These are phyloP conservation scores for Ettlia oleoabundans DNA, from an alignment of 139 green algal species.

Conservation along the genomic window DNA sequence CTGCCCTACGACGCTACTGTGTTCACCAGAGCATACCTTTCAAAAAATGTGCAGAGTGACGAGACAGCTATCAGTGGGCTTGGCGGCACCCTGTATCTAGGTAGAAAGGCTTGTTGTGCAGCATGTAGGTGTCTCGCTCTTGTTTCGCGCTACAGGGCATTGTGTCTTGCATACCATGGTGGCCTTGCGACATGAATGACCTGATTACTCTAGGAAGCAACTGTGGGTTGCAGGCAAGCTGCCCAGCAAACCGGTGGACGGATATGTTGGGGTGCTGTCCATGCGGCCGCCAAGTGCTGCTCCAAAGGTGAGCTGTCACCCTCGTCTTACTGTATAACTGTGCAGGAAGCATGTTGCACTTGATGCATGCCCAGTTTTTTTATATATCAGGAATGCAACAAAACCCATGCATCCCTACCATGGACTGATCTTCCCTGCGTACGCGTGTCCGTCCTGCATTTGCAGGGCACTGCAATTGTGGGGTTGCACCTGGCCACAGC, in stretches of 20 bases:
- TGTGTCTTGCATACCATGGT: no score
- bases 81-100: slow-evolving; percentile 44
- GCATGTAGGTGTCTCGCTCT: no score
- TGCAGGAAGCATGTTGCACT: background rate
- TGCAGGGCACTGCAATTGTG: slow-evolving; percentile 54
- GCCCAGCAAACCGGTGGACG: slow-evolving; percentile 45
- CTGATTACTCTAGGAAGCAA: slow-evolving; percentile 39
- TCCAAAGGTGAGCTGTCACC: slow-evolving; percentile 18
- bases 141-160: no score
- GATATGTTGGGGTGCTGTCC: slow-evolving; percentile 69
- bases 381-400: background rate
- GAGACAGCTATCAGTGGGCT: background rate
- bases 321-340: background rate
- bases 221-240: slow-evolving; percentile 70
- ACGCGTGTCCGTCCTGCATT: background rate
- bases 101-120: no score
- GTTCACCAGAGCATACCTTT: no score
- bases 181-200: background rate
- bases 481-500: slow-evolving; percentile 52
- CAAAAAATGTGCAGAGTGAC: slow-evolving; percentile 4
- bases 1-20: no score
- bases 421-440: background rate
- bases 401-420: background rate
- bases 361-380: background rate
- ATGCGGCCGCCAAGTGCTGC: slow-evolving; percentile 57